phyloP scores from a whole-genome alignment of 1,139 yeast genomes.

The Suhomyces coccinellae region DNA sequence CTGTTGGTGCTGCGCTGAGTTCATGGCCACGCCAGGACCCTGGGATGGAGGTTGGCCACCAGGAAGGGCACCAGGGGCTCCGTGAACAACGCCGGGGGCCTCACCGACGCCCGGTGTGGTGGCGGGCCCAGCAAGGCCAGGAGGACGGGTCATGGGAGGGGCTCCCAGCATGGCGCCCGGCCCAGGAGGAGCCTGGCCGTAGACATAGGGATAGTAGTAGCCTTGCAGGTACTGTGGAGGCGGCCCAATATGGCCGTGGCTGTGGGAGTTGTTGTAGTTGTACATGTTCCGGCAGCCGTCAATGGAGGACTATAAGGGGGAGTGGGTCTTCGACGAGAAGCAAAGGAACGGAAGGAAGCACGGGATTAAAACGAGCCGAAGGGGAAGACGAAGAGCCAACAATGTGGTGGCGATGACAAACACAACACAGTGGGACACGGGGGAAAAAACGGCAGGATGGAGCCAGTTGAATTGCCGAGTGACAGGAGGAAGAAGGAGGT shows the following conservation, averaged over 20 bases:
- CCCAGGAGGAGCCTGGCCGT: conserved; percentile 1
- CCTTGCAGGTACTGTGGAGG: conserved; percentile 10
- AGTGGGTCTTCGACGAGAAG: neutral
- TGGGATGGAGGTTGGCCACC: neutral
- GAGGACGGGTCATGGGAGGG: neutral
- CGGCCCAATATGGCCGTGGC: conserved; percentile 7
- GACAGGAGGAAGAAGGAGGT: neutral
- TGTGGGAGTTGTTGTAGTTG: conserved; percentile 9
- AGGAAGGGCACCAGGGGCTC: neutral
- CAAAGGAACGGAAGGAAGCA: neutral
- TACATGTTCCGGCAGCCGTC: conserved; percentile 5
- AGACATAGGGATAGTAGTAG: conserved; percentile 6
- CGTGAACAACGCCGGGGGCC: neutral
- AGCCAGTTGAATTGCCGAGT: neutral
- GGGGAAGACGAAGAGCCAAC: neutral
- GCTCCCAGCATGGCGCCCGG: neutral
- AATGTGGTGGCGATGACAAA: neutral
- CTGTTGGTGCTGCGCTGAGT: neutral
- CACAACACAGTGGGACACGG: conserved; percentile 2
- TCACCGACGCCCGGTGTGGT: neutral
- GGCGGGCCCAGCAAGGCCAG: neutral
- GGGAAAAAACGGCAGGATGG: conserved; percentile 1
- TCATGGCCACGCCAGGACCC: neutral
- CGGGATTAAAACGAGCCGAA: neutral
- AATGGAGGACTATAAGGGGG: neutral